Base-by-base conservation (phyloP, 768 basidiomycete species). In the Tylopilus sp. region DNA sequence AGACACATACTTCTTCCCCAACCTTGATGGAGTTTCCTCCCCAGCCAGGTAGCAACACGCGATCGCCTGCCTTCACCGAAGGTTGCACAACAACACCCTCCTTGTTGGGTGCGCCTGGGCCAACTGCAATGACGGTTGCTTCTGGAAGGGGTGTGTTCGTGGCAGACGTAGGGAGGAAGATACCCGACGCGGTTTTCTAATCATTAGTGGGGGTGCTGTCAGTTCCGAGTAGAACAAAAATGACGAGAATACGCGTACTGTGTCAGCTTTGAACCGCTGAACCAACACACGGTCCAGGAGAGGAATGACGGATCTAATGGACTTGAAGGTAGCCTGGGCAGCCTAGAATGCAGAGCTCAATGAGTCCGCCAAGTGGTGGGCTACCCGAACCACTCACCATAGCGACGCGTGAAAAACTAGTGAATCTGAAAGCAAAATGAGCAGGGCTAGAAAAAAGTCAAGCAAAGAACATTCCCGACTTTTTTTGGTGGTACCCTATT, bases 101-200 rank as follows among this genome's bases (percentile, higher is more conserved):
- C 75, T 91, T 92, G 76, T 89, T 81, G 20, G 84, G 87, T n/a
- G 88, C 88, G 28, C 97, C 97, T 30, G 95, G 95, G 50, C 95
- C 95, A 43, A 91, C 87, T 23, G 97, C 91, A 67, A 98, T 87
- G 65, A 97, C 95, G 26, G 92, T 95, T 6, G 93, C 95, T 73
- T 98, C 95, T 2, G 95, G 94, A n/a, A 98, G 80, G 21, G 94
- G 94, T 60, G 70, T 83, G 58, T 69, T 80, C 23, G 91, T 93
- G 6, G 89, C 83, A 1, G 93, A 91, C 0, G 88, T 81, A n/a
- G 97, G 97, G 41, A 99, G 79, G 82, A 94, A 94, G 68, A 99
- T 85, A 31, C 97, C 97, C 21, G 88, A 73, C 3, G 97, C 88
- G n/a, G 95, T 99, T 95, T 98, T 97, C 95, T 98, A 60, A 35